These are phyloP conservation scores for Yamadazyma friedrichii DNA, from an alignment of 1,139 yeast species.

Conservation along the genomic window DNA sequence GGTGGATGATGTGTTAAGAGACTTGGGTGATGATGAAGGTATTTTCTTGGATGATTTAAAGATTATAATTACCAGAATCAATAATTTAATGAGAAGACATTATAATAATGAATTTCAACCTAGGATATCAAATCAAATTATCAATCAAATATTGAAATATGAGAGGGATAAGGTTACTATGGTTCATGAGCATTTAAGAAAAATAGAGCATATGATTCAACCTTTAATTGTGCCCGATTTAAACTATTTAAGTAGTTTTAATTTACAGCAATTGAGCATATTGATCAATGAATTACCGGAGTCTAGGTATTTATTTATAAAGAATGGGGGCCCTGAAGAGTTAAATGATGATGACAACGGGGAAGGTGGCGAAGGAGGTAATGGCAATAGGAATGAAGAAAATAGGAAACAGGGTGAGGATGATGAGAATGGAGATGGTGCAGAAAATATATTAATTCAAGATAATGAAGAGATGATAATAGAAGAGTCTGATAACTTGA, in stretches of 20 bases:
- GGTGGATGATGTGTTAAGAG: constrained; percentile 15
- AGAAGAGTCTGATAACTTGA: background rate
- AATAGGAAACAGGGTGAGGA: background rate
- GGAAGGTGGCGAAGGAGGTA: background rate
- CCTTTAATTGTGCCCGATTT: constrained; percentile 33
- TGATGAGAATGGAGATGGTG: background rate
- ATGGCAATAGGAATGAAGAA: background rate
- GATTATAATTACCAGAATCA: constrained; percentile 25
- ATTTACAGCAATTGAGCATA: constrained; percentile 20
- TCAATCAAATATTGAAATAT: constrained; percentile 34
- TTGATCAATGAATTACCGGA: constrained; percentile 36
- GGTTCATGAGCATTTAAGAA: constrained; percentile 27
- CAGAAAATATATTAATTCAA: constrained; percentile 14
- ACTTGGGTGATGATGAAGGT: constrained; percentile 16
- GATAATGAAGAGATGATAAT: constrained; percentile 15
- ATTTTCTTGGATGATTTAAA: constrained; percentile 22
- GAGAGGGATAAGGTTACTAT: constrained; percentile 29
- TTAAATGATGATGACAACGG: constrained; percentile 2
- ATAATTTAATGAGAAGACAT: constrained; percentile 27
- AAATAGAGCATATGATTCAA: constrained; percentile 21
- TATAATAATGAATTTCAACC: constrained; percentile 27
- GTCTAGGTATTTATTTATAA: constrained; percentile 25
- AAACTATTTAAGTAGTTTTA: constrained; percentile 10
- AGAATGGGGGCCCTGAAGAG: constrained; percentile 4
- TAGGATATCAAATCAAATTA: constrained; percentile 36